A percentile compares a stretch with the other conserved stretches of the same genome.
Evolutionary conservation across 2,329 filamentous ascomycete species (phyloP).

Genomic region (Bretziella fagacearum): DNA sequence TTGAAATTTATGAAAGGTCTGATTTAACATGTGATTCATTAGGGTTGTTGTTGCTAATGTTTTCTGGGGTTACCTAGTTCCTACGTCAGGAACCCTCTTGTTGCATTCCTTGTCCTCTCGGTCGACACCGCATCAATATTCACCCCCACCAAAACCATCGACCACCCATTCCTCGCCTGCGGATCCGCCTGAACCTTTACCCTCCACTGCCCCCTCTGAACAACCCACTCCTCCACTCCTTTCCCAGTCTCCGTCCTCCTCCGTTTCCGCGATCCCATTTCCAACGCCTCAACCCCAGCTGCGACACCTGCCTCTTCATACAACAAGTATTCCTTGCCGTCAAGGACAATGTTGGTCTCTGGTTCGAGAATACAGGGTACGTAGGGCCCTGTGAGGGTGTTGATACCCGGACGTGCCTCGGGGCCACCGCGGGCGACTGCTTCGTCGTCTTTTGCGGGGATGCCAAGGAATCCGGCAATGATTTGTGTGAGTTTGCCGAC

Average conservation of each 20-base stretch:
- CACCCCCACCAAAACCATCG: slow-evolving; percentile 62
- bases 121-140: slow-evolving; percentile 56
- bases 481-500: slow-evolving; percentile 62
- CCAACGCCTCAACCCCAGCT: slow-evolving; percentile 19
- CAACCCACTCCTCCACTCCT: slow-evolving; percentile 36
- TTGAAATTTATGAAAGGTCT: too few relatives aligned
- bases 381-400: slow-evolving; percentile 48
- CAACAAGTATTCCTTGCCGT: slow-evolving; percentile 33
- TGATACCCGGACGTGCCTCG: slow-evolving; percentile 25
- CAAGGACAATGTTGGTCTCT: slow-evolving; percentile 41
- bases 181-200: slow-evolving; percentile 41
- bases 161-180: slow-evolving; percentile 27
- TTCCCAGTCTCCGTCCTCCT: slow-evolving; percentile 8
- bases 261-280: slow-evolving; percentile 13
- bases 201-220: slow-evolving; percentile 55
- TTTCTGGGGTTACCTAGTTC: background rate
- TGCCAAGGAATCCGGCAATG: slow-evolving; percentile 61
- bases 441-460: slow-evolving; percentile 28
- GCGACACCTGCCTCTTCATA: slow-evolving; percentile 17
- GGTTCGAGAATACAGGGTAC: slow-evolving; percentile 47
- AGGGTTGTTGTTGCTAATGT: background rate
- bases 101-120: slow-evolving; percentile 48
- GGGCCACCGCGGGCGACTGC: background rate
- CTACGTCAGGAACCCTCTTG: slow-evolving; percentile 41
- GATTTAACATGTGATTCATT: background rate